Base-by-base conservation (phyloP, 768 basidiomycete species). In the Pholiota molesta region DNA sequence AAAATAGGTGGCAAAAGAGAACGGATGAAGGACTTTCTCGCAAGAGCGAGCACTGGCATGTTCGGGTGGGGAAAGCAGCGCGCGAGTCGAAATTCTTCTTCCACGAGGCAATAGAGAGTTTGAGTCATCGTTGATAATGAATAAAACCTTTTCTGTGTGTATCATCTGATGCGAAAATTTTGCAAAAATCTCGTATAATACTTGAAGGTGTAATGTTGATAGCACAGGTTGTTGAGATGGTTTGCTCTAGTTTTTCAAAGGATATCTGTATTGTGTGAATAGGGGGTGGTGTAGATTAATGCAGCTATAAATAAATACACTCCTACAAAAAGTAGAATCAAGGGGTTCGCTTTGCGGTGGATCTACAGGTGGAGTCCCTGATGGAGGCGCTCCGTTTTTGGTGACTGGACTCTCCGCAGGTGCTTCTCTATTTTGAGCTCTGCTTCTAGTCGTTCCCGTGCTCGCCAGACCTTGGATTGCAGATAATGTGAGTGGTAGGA, bases 381-480 rank as follows among this genome's bases (percentile, higher is more conserved):
- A 52, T 45, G 67, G 59, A 31, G 67, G 52, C 39, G 66, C 58
- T 60, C 62, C 31, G 65, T 29, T 55, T 64, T 66, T 44, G 60
- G 45, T 28, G 57, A 57, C 37, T 8, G 55, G 52, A 47, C 53
- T 62, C 29, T 69, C 56, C 23, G 66, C 52, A 26, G 71, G 63
- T 19, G 72, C 42, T 62, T 76, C 74, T 28, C 68, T 47, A 45
- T 60, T 59, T 81, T 76, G 28, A 72, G 61, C 81, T 99, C 97
- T 0, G 96, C 96, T 73, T 97, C 92, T 83, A 99, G 88, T 77
- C 97, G 87, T 77, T 98, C 95, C 58, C 88, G 85, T 19, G 97
- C 97, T 44, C 97, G 87, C 49, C 94, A 86, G n/a, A 99, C 94
- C 77, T 99, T 99, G 33, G 94, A 96, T 73, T 97, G 96, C 13